Evolutionary conservation across 1,139 yeast species (phyloP).

Genomic region (Pichia sp.): DNA sequence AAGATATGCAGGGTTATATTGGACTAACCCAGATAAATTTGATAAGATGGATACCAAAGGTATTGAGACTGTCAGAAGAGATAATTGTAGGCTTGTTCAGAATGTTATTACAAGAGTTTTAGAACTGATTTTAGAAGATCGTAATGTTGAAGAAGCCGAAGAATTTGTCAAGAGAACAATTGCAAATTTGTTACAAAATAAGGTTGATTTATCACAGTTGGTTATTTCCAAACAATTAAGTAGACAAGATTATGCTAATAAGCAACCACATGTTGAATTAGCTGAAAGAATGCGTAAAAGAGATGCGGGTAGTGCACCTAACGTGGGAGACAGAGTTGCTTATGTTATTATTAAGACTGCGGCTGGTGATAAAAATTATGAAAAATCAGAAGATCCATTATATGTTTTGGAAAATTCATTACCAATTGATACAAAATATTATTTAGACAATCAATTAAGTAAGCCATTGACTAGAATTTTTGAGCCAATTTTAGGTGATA

Average conservation of each 20-base stretch:
- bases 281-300: constrained; percentile 96
- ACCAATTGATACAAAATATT: constrained; percentile 93
- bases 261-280: constrained; percentile 94
- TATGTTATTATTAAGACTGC: constrained; percentile 83
- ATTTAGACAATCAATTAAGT: constrained; percentile 85
- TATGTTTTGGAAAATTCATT: constrained; percentile 86
- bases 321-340: constrained; percentile 96
- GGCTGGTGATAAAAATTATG: constrained; percentile 80
- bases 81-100: constrained; percentile 90
- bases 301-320: constrained; percentile 96
- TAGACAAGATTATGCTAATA: constrained; percentile 85
- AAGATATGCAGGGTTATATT: constrained; percentile 93
- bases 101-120: constrained; percentile 90
- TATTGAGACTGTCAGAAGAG: constrained; percentile 96
- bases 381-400: constrained; percentile 94
- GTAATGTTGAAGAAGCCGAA: constrained; percentile 87
- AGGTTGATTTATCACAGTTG: constrained; percentile 86
- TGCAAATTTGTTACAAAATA: constrained; percentile 83
- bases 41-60: constrained; percentile 99
- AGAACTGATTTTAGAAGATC: constrained; percentile 76
- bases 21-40: constrained; percentile 86
- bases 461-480: constrained; percentile 92
- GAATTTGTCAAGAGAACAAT: constrained; percentile 79
- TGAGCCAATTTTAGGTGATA: constrained; percentile 90
- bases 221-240: constrained; percentile 93